Evolutionary conservation across 139 green algal species (phyloP).

Genomic region (Chlorella sp.): DNA sequence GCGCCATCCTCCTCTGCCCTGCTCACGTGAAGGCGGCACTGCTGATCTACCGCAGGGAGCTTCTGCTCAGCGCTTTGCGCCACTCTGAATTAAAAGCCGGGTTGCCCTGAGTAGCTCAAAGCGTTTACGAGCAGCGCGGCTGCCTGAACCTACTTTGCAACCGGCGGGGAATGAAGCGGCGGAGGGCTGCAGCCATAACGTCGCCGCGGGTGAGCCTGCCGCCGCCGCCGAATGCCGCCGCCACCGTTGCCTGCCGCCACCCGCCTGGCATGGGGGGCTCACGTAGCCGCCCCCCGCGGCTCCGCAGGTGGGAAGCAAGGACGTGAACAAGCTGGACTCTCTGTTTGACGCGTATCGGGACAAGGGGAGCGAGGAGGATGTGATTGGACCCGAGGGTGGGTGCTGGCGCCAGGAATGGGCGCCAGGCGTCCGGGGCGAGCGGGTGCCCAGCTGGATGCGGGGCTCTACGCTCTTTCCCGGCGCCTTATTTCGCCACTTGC

Average conservation of each 20-base stretch:
- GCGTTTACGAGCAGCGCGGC: background rate
- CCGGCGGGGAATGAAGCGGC: background rate
- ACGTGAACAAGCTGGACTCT: slow-evolving; percentile 18
- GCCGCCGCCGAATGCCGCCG: background rate
- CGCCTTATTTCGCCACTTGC: no score
- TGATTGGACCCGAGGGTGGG: slow-evolving; percentile 56
- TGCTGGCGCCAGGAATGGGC: background rate
- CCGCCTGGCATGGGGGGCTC: background rate
- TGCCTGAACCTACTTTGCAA: background rate
- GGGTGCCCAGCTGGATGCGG: background rate
- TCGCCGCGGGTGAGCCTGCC: background rate
- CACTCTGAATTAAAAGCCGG: no score
- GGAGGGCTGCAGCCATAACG: background rate
- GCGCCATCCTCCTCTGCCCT: no score
- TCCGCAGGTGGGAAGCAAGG: slow-evolving; percentile 34
- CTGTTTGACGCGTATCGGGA: slow-evolving; percentile 49
- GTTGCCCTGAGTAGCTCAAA: background rate
- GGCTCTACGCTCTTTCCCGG: no score
- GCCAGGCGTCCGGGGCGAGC: no score
- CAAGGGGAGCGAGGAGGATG: slow-evolving; percentile 24
- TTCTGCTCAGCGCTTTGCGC: no score
- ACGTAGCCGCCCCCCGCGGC: background rate
- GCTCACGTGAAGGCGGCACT: no score
- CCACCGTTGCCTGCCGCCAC: background rate
- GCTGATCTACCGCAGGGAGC: no score